phyloP scores from a whole-genome alignment of 108 stramenopile species.

The Pseudonitzschia multistriata region DNA sequence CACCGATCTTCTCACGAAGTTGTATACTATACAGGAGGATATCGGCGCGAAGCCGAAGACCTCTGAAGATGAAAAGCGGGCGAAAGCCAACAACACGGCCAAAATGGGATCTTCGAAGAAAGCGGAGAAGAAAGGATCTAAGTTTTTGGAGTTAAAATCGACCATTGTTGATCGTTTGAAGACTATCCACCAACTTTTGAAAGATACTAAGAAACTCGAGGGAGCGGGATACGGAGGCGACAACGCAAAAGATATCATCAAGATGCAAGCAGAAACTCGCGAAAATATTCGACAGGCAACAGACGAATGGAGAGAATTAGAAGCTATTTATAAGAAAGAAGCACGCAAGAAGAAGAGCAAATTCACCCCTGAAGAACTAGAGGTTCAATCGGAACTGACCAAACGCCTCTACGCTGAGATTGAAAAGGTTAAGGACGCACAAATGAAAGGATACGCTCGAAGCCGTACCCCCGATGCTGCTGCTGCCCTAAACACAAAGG shows the following conservation, averaged over 20 bases:
- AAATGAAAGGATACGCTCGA: slow-evolving; percentile 70
- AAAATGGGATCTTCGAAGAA: slow-evolving; percentile 69
- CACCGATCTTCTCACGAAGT: slow-evolving; percentile 75
- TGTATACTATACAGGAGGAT: slow-evolving; percentile 83
- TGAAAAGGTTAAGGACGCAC: slow-evolving; percentile 78
- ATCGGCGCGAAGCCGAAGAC: slow-evolving; percentile 85
- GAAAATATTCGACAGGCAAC: slow-evolving; percentile 68
- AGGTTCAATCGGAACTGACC: slow-evolving; percentile 73
- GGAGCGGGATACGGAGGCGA: slow-evolving; percentile 50
- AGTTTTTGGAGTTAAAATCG: slow-evolving; percentile 79
- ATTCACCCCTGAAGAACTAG: slow-evolving; percentile 84
- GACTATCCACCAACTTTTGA: slow-evolving; percentile 47
- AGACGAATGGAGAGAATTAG: slow-evolving; percentile 86
- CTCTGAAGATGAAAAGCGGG: slow-evolving; percentile 63
- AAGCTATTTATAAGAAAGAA: slow-evolving; percentile 81
- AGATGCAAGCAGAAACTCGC: slow-evolving; percentile 74
- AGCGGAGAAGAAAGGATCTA: slow-evolving; percentile 70
- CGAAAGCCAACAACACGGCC: slow-evolving; percentile 62
- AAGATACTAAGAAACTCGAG: slow-evolving; percentile 55
- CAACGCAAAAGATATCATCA: slow-evolving; percentile 82
- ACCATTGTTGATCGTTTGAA: slow-evolving; percentile 69
- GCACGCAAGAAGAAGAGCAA: slow-evolving; percentile 84
- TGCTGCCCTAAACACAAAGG: slow-evolving; percentile 57
- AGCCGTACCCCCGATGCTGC: slow-evolving; percentile 47
- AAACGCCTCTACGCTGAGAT: slow-evolving; percentile 73